Evolutionary conservation across 305 asterid genomes (phyloP), one percentile per base, ranked within the genome.

Genomic region (Fraxinus floribunda): DNA sequence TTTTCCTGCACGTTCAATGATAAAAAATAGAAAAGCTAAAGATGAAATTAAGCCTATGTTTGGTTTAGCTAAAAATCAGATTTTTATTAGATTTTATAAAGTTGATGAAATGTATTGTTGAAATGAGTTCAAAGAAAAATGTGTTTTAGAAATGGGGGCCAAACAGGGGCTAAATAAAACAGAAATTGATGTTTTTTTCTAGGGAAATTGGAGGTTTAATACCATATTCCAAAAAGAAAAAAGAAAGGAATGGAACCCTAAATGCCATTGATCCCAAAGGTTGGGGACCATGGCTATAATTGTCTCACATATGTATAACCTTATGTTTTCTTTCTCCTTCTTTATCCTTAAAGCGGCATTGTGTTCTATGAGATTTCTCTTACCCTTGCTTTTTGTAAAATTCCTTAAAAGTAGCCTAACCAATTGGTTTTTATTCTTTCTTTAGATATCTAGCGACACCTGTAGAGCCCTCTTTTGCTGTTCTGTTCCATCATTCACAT

Each of bases 371-470:
- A 78, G 44, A 78, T 16, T 52, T 80, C 41, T 83, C 75, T 64
- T 64, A 29, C 64, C 76, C 38, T 73, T 83, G 44, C 62, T 73
- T 52, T 60, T 82, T 79, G 7, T 62, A 30, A 35, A 75, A 71
- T 71, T 84, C 41, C 83, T 79, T 83, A 62, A 80, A 84, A 86
- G 80, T 84, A 84, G 78, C 91, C 97, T 95, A 91, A 95, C 93
- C 87, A 62, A 35, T 83, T 87, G 84, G 84, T 88, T 88, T 88
- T 91, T 85, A 35, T 91, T 90, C 91, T 89, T 90, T 91, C 87
- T 90, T 88, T 94, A 95, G 99, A 94, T 95, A 94, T 94, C 97
- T 95, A 95, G 90, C 92, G 86, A 85, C 89, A 89, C 77, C 85
- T 84, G 77, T 95, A 94, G 97, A 89, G 90, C 77, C 89, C 84